These are phyloP conservation scores for Wickerhamia fluorescens DNA, from an alignment of 805 yeast genomes.

Conservation along the genomic window DNA sequence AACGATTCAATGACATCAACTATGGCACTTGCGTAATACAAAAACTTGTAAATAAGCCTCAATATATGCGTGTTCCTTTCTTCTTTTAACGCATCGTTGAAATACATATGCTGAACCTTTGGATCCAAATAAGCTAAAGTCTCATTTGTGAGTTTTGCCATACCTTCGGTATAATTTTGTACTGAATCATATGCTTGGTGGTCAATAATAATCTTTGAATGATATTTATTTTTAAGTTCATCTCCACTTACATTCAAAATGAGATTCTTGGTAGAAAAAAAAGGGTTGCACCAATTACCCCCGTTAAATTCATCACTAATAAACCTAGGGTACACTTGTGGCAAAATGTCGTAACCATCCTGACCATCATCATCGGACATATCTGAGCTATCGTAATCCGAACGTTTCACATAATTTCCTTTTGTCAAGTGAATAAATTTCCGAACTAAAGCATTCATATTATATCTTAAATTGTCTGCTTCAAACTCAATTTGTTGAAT, in stretches of 20 bases:
- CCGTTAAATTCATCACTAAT: conserved; percentile 61
- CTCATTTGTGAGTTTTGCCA: conserved; percentile 34
- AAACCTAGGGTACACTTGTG: conserved; percentile 66
- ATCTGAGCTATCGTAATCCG: conserved; percentile 35
- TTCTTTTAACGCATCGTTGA: conserved; percentile 23
- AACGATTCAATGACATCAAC: conserved; percentile 52
- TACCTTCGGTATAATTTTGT: conserved; percentile 27
- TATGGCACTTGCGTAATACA: conserved; percentile 42
- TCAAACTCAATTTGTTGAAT: conserved; percentile 34
- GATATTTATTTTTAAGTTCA: conserved; percentile 33
- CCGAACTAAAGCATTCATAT: conserved; percentile 21
- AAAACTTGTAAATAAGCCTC: conserved; percentile 45
- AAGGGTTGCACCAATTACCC: conserved; percentile 75
- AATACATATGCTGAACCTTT: conserved; percentile 26
- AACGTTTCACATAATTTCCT: conserved; percentile 22
- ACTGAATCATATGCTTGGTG: conserved; percentile 38
- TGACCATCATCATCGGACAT: conserved; percentile 25
- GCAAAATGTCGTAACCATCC: conserved; percentile 36
- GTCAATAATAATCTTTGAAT: conserved; percentile 44
- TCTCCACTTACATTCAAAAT: conserved; percentile 37
- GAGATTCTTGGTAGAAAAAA: conserved; percentile 35
- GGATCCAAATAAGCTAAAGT: conserved; percentile 35
- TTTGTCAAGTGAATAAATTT: conserved; percentile 25
- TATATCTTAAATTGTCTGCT: conserved; percentile 27
- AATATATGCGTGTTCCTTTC: conserved; percentile 48